Conservation (phyloP, 2,329 filamentous ascomycete genomes). For the Phoma sp. region DNA sequence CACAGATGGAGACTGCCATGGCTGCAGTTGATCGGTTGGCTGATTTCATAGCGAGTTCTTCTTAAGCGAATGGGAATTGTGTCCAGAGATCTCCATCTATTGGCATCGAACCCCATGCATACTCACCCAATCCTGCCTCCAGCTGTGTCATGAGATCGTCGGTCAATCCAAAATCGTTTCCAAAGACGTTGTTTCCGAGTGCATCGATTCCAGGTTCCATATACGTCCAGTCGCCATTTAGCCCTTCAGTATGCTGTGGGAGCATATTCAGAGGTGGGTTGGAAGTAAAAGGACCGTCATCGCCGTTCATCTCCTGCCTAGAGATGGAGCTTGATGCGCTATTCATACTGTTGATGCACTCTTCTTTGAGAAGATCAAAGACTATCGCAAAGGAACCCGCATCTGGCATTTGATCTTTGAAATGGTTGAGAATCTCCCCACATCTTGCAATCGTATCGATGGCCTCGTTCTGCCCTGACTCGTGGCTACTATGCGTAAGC, state of each 20-base stretch:
- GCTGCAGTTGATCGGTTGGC: conserved; percentile 41
- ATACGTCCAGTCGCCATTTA: background rate
- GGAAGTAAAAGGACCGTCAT: background rate
- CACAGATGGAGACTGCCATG: conserved; percentile 46
- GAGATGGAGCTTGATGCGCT: background rate
- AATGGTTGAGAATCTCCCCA: conserved; percentile 27
- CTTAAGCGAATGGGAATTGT: conserved; percentile 13
- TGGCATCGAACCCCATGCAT: conserved; percentile 36
- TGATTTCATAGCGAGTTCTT: conserved; percentile 15
- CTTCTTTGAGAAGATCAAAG: conserved; percentile 33
- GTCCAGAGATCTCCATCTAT: conserved; percentile 15
- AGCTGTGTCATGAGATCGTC: conserved; percentile 30
- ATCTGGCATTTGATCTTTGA: conserved; percentile 35
- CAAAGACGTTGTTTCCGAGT: background rate
- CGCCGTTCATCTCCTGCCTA: background rate
- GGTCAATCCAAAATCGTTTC: conserved; percentile 11
- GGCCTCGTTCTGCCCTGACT: conserved; percentile 1
- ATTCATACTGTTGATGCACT: conserved; percentile 21
- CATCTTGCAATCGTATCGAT: conserved; percentile 21
- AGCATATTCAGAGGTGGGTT: background rate
- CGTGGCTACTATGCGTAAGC: conserved; percentile 21
- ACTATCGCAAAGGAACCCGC: conserved; percentile 34
- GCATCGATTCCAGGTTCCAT: background rate
- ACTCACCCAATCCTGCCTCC: conserved; percentile 42
- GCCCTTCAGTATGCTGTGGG: background rate